Base-by-base conservation (phyloP, 495 filamentous ascomycete species). In the Pseudoneurospora amorphoporcata region DNA sequence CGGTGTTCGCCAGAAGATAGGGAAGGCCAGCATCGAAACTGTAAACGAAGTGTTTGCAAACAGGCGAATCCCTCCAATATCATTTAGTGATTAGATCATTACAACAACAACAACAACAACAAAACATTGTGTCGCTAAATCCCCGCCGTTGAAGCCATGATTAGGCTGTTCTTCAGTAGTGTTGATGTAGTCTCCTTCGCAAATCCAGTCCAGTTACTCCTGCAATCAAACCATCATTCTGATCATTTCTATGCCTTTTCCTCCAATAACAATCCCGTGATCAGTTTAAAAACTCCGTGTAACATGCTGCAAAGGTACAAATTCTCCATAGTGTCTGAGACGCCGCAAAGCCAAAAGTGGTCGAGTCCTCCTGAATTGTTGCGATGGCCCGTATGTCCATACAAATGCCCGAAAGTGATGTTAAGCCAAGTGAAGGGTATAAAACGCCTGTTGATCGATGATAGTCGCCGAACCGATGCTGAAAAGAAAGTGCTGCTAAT, bases 391-490 rank as follows among this genome's bases (percentile, higher is more conserved):
- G 29, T 12, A 16, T 61, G 53, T 65, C 53, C 12, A 35, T 32
- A 17, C 17, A 7, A 65, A 37, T 35, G 29, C 53, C 17, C 29
- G 6, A 65, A 65, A 37, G 53, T 17, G 7, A 8, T 35, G 7
- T 17, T 16, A 65, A 65, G 29, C 29, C 29, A 71, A 58, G 38
- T 65, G 29, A 38, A 53, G 69, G 69, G 69, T 71, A 71, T 71
- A 71, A 35, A 58, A 71, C 69, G 69, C 69, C 69, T 71, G 39
- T 35, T 35, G 53, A 14, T 65, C 16, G 53, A 65, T 65, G 29
- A 35, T 65, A 65, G 53, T 65, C 53, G 53, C 41, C 69, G 69
- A 47, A 47, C 32, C 47, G 42, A 71, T 71, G 69, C 47, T 58
- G 23, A 19, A 47, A 47, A 38, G 9, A 47, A 47, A 38, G 9